Base-by-base conservation (phyloP, 176 grass and related monocot species). In the Aechmea fasciata region DNA sequence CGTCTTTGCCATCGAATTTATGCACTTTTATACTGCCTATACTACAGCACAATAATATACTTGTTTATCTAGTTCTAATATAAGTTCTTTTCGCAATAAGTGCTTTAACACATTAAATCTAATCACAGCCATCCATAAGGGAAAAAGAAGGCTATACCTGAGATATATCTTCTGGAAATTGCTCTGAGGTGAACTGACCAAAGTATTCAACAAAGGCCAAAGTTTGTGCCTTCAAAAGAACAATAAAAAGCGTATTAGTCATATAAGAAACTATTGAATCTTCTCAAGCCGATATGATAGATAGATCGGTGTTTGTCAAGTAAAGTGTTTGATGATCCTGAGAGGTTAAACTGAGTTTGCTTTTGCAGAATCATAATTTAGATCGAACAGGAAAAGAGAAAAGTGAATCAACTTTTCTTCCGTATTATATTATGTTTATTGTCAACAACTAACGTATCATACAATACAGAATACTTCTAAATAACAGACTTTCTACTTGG, bases 121-220 rank as follows among this genome's bases (percentile, higher is more conserved):
- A 61, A 9, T 18, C 17, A 61, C 4, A 63, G 11, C 48, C n/a
- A 73, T 48, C 1, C 22, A 49, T 49, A 18, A 41, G 7, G 33
- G 33, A 41, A 41, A 41, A 41, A 28, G 82, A 49, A 59, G 67
- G 54, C 17, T 57, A 48, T 85, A 94, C 95, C 90, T 99, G 95
- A 80, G 87, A 87, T 88, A 94, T 22, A 82, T 99, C 95, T 83
- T 94, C 95, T 20, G 90, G 87, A 78, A 99, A 99, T 75, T 90
- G 86, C 74, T 99, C 95, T 2, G 84, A 85, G 10, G 95, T 93
- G 74, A 99, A 99, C 76, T 99, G 95, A 65, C 87, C 95, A 84
- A 99, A 90, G 75, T 90, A 99, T 82, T 99, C 90, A 66, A 99
- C 90, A 75, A 94, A 99, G 77, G 95, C 95, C 78, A 88, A 68